phyloP scores from a whole-genome alignment of 2,329 filamentous ascomycete species.

The Chlorencoelia australis region DNA sequence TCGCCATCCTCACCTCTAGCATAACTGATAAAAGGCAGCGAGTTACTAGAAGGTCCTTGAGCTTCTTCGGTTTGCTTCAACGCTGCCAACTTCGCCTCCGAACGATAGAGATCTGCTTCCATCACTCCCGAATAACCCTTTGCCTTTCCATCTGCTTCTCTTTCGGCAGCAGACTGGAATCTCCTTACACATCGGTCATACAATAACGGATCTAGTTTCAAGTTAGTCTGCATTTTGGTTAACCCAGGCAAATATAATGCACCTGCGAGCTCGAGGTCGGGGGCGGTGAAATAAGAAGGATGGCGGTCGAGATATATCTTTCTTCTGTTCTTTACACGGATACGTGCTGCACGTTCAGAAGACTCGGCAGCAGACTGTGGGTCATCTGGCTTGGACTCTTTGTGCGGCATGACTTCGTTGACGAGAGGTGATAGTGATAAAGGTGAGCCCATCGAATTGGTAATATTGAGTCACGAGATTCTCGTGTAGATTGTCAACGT shows the following conservation, averaged over 20 bases:
- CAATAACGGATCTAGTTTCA: constrained; percentile 25
- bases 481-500: too few species aligned
- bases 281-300: constrained; percentile 26
- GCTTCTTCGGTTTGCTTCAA: constrained; percentile 9
- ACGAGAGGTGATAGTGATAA: constrained; percentile 5
- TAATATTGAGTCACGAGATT: too few species aligned
- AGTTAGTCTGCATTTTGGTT: constrained; percentile 9
- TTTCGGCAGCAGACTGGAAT: constrained; percentile 26
- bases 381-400: constrained; percentile 9
- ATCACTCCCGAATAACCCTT: constrained; percentile 28
- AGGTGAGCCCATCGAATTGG: not conserved
- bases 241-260: constrained; percentile 1
- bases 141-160: constrained; percentile 27
- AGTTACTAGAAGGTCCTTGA: constrained; percentile 3
- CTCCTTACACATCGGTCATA: constrained; percentile 27
- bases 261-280: constrained; percentile 28
- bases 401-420: constrained; percentile 20
- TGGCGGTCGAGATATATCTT: constrained; percentile 27
- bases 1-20: constrained; percentile 19
- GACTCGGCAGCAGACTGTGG: constrained; percentile 5
- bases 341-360: constrained; percentile 15
- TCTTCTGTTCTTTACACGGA: constrained; percentile 26
- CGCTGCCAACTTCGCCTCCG: constrained; percentile 27
- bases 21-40: constrained; percentile 20
- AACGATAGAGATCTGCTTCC: constrained; percentile 28